Conservation (phyloP, 495 filamentous ascomycete genomes). For the Rusavskia elegans region DNA sequence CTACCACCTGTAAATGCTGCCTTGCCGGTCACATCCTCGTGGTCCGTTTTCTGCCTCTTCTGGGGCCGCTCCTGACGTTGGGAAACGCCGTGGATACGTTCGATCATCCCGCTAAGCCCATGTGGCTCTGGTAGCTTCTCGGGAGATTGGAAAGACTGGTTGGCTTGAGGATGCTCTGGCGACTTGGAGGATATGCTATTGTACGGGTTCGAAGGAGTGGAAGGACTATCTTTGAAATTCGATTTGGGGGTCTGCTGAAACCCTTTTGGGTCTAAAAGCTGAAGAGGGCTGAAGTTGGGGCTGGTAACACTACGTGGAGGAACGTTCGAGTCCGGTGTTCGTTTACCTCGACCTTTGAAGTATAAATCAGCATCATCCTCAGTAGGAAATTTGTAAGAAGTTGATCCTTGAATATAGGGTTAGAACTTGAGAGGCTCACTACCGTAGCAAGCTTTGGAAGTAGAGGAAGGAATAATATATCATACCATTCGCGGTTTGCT, state of each 20-base stretch:
- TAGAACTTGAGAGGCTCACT: conserved; percentile 2
- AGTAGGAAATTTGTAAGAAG: neutral
- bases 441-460: neutral
- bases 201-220: neutral
- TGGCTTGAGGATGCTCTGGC: too few relatives aligned
- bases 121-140: neutral
- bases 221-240: neutral
- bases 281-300: conserved; percentile 5
- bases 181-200: neutral
- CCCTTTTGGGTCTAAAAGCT: conserved; percentile 13
- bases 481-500: conserved; percentile 12
- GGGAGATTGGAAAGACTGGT: too few relatives aligned
- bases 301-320: neutral
- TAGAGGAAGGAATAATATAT: neutral
- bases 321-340: neutral
- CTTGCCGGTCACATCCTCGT: conserved; percentile 27
- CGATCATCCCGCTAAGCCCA: conserved; percentile 32
- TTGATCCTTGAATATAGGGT: neutral
- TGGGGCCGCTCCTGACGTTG: conserved; percentile 42
- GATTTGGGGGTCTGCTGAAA: conserved; percentile 2
- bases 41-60: conserved; percentile 48
- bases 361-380: conserved; percentile 13
- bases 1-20: conserved; percentile 25
- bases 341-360: conserved; percentile 2
- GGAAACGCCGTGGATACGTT: conserved; percentile 56